phyloP scores from a whole-genome alignment of 495 filamentous ascomycete species.

The Penicillium simplicissimum region DNA sequence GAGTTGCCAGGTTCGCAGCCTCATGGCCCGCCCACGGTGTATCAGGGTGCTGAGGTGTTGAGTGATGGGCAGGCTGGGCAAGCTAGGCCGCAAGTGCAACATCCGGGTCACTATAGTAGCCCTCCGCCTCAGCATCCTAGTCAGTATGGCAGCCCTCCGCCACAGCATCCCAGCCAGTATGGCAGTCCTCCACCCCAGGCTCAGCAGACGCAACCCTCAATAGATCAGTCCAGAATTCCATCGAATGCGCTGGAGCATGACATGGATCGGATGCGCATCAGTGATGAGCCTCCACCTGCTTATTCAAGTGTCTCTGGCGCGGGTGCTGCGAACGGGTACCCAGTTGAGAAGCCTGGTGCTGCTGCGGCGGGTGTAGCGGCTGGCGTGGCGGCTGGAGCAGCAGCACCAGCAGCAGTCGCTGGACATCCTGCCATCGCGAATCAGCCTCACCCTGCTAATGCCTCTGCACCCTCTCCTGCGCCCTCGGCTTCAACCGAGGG shows the following conservation, averaged over 20 bases:
- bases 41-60: constrained; percentile 74
- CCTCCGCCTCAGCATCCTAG: constrained; percentile 29
- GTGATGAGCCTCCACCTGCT: constrained; percentile 83
- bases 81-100: constrained; percentile 5
- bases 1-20: constrained; percentile 85
- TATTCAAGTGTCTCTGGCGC: constrained; percentile 76
- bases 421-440: constrained; percentile 29
- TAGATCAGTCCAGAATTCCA: constrained; percentile 30
- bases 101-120: constrained; percentile 31
- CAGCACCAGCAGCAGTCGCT: constrained; percentile 24
- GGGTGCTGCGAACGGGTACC: constrained; percentile 60
- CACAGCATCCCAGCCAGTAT: constrained; percentile 32
- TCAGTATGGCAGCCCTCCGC: constrained; percentile 29
- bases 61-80: constrained; percentile 11
- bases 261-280: constrained; percentile 82
- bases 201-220: constrained; percentile 22
- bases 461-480: constrained; percentile 21
- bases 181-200: constrained; percentile 28
- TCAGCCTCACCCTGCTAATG: constrained; percentile 36
- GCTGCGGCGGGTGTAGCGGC: constrained; percentile 27
- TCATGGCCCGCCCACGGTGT: constrained; percentile 89
- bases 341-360: constrained; percentile 69
- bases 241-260: constrained; percentile 79
- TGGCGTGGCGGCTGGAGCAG: constrained; percentile 21
- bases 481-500: constrained; percentile 53